These are phyloP conservation scores for Sergeia podlipaevii DNA, from an alignment of 208 protist species.

Conservation along the genomic window DNA sequence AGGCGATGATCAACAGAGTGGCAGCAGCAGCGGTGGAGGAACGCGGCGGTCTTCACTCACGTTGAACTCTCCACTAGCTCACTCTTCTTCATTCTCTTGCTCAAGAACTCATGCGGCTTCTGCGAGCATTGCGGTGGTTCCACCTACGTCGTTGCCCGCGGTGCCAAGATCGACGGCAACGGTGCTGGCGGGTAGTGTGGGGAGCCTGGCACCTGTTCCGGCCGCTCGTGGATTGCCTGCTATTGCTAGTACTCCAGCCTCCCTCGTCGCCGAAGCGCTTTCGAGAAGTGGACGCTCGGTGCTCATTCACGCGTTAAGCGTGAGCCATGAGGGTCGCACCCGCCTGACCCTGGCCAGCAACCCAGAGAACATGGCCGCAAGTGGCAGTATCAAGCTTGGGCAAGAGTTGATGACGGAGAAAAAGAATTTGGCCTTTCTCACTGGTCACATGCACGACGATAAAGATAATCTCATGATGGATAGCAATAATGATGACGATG, in stretches of 20 bases:
- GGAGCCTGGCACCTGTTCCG: too few species aligned
- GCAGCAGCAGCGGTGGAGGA: slow-evolving; percentile 3
- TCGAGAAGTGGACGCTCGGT: neutral
- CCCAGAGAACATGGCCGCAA: neutral
- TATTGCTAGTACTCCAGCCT: neutral
- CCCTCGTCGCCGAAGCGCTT: slow-evolving; percentile 8
- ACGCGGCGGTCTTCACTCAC: slow-evolving; percentile 4
- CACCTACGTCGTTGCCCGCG: slow-evolving; percentile 11
- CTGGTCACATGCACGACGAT: too few species aligned
- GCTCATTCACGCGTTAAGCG: neutral
- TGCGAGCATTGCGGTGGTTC: slow-evolving; percentile 2
- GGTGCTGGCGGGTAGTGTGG: neutral
- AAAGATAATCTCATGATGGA: too few species aligned
- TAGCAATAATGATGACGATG: too few species aligned
- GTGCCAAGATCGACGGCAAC: neutral
- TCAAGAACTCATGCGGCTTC: neutral
- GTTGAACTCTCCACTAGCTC: too few species aligned
- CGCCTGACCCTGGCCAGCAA: neutral
- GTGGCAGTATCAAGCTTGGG: too few species aligned
- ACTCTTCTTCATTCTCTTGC: too few species aligned
- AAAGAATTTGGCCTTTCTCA: too few species aligned
- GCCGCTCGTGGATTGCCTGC: too few species aligned
- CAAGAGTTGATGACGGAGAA: too few species aligned
- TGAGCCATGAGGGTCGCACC: neutral
- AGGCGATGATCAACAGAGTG: too few species aligned